A percentile compares a stretch with the other conserved stretches of the same genome.
phyloP scores from a whole-genome alignment of 1,139 yeast species.

The Yamadazyma dendronema region DNA sequence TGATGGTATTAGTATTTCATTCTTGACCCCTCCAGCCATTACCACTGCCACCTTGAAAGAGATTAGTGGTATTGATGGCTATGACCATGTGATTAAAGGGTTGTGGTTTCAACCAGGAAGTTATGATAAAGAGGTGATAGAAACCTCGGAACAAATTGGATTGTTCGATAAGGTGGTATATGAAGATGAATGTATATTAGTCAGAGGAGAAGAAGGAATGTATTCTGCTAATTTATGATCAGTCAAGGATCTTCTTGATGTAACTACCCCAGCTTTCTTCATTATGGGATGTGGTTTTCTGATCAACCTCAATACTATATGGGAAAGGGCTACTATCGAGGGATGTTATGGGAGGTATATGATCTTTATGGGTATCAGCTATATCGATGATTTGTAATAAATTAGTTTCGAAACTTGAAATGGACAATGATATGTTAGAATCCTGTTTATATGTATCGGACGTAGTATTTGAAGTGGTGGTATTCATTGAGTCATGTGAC shows the following conservation, averaged over 20 bases:
- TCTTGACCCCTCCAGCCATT: slow-evolving; percentile 72
- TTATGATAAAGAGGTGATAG: slow-evolving; percentile 54
- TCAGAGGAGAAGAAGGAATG: slow-evolving; percentile 62
- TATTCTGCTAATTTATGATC: slow-evolving; percentile 27
- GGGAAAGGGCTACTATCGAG: slow-evolving; percentile 70
- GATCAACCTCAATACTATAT: slow-evolving; percentile 35
- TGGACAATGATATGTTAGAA: slow-evolving; percentile 23
- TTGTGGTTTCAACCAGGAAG: slow-evolving; percentile 88
- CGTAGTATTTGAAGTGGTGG: too few species aligned
- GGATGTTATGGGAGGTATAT: slow-evolving; percentile 73
- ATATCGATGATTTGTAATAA: slow-evolving; percentile 48
- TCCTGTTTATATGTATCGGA: background rate
- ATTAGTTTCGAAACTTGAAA: slow-evolving; percentile 40
- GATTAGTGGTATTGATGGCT: slow-evolving; percentile 30
- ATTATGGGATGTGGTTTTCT: slow-evolving; percentile 3
- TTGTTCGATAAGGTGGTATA: slow-evolving; percentile 47
- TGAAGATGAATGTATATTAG: slow-evolving; percentile 68
- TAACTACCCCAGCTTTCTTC: slow-evolving; percentile 46
- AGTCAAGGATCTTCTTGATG: slow-evolving; percentile 45
- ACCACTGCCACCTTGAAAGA: slow-evolving; percentile 49
- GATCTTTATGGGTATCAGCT: slow-evolving; percentile 57
- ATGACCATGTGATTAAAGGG: slow-evolving; percentile 43
- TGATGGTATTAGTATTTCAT: slow-evolving; percentile 55
- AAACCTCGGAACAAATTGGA: slow-evolving; percentile 36
- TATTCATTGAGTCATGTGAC: background rate